Evolutionary conservation across 2,329 filamentous ascomycete species (phyloP), one percentile per base, ranked within the genome.

Genomic region (Alternaria brassicae): DNA sequence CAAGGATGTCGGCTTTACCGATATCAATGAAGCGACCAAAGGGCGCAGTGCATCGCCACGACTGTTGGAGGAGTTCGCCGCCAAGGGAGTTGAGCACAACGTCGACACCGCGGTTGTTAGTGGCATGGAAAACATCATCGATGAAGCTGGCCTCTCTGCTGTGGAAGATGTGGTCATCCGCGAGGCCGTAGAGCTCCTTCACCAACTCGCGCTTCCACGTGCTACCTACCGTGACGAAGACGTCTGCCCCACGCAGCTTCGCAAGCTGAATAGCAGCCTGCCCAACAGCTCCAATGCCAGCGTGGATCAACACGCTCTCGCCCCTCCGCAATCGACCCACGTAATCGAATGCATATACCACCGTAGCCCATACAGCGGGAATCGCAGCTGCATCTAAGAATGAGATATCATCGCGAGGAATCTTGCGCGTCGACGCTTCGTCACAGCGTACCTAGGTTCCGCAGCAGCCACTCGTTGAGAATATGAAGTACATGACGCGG

Each of bases 61-160:
- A 64, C 25, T 62, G 48, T 13, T 64, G 53, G 4, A 78, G 64
- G 2, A 65, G 37, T 17, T 72, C 61, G 1, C 77, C 76, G 2
- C 64, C 45, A 3, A 69, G 56, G 4, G 68, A 70, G 57, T 79
- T 79, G 39, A 79, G 59, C 9, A 78, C 65, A 5, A 78, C 71
- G 54, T 79, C 74, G 2, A 78, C 73, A 13, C 77, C 77, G 4
- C 56, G 37, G 19, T 61, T 63, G 0, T 64, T 51, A 0, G 77
- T 79, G 30, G 58, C 41, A 5, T 60, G 41, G 45, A 56, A 48
- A 3, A 79, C 53, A 4, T 53, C 72, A 4, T 55, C 53, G 2
- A 52, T 67, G 50, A 79, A 79, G 9, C 60, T 60, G 1, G 57
- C 53, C 37, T 76, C 68, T 21, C 73, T 59, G 45, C 61, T 70